Conservation (phyloP, 345 rosid genomes). For the Eucalyptus pauciflora region DNA sequence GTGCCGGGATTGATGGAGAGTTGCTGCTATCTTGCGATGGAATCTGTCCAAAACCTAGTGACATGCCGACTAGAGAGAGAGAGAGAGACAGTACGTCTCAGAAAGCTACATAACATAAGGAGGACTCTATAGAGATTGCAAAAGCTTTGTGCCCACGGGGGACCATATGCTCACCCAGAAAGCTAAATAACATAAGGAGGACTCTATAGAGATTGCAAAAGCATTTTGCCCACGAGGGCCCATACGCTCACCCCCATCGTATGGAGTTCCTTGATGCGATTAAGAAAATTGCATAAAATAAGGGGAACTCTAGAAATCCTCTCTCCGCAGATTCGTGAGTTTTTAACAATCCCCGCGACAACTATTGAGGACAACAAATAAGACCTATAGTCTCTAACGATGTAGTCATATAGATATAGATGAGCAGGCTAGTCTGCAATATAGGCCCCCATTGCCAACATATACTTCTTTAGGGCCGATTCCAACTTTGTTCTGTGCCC, state of each 20-base stretch:
- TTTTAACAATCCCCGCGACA: neutral
- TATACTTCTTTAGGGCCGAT: neutral
- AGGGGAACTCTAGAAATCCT: neutral
- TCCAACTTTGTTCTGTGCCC: neutral
- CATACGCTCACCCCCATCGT: neutral
- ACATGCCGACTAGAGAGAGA: neutral
- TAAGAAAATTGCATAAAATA: neutral
- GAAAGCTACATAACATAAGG: neutral
- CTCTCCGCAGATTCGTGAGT: neutral
- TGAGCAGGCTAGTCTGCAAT: neutral
- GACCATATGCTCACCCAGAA: neutral
- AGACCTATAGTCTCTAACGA: neutral
- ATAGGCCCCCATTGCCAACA: neutral
- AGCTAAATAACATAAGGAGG: neutral
- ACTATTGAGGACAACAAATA: neutral
- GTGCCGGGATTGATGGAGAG: neutral
- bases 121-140: neutral
- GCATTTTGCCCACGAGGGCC: neutral
- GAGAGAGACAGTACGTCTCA: neutral
- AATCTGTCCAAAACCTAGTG: neutral
- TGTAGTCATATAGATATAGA: neutral
- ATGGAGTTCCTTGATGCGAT: neutral
- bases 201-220: neutral
- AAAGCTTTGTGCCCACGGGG: neutral
- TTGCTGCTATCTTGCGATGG: neutral